phyloP scores from a whole-genome alignment of 768 basidiomycete genomes.

The Pseudohyphozyma bogoriensis region DNA sequence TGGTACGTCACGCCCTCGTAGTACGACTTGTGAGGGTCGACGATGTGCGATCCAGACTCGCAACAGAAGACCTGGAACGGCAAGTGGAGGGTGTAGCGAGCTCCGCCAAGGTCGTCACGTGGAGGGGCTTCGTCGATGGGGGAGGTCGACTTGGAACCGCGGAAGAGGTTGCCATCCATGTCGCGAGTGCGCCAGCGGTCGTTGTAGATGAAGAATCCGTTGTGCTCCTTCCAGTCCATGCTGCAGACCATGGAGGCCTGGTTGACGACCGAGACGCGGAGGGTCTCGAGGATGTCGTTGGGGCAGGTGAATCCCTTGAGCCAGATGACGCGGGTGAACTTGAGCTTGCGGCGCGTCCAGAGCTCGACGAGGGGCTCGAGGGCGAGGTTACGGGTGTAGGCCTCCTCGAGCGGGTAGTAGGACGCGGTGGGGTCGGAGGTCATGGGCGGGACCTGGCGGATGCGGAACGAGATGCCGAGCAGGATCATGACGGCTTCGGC shows the following conservation, averaged over 20 bases:
- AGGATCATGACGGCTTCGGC: constrained; percentile 91
- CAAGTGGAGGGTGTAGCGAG: constrained; percentile 78
- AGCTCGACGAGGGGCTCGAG: constrained; percentile 84
- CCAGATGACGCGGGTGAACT: constrained; percentile 88
- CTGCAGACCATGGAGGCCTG: constrained; percentile 97
- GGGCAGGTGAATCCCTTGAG: constrained; percentile 98
- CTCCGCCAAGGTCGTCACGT: constrained; percentile 67
- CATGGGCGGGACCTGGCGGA: constrained; percentile 85
- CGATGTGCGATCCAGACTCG: constrained; percentile 92
- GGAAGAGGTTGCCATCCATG: constrained; percentile 95
- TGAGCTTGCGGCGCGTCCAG: constrained; percentile 59
- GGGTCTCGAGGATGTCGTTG: constrained; percentile 90
- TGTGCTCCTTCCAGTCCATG: constrained; percentile 99
- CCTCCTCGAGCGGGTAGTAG: constrained; percentile 94
- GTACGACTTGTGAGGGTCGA: constrained; percentile 91
- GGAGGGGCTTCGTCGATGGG: constrained; percentile 85
- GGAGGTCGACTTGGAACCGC: constrained; percentile 88
- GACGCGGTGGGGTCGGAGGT: constrained; percentile 74
- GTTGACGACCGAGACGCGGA: constrained; percentile 79
- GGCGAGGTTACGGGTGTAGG: constrained; percentile 82
- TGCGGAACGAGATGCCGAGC: constrained; percentile 84
- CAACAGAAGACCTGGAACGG: constrained; percentile 99
- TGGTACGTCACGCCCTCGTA: constrained; percentile 82
- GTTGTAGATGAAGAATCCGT: constrained; percentile 95
- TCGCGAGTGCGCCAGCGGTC: constrained; percentile 98